Evolutionary conservation across 768 basidiomycete species (phyloP).

Genomic region (Tulasnella sp.): DNA sequence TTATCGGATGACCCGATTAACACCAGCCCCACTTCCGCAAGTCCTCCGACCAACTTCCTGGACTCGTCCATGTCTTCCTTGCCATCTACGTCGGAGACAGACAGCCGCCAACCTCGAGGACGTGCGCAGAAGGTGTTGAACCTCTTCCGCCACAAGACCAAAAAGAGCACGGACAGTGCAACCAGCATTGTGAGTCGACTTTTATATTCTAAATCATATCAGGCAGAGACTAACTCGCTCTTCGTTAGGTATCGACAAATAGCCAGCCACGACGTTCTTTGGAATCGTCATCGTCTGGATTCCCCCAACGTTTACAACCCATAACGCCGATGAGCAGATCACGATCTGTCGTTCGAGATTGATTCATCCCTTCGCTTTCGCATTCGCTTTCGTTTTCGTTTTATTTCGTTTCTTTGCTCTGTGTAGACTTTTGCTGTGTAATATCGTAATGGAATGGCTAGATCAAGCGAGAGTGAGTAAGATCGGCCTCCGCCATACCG

Average conservation of each 20-base stretch:
- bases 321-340: background rate
- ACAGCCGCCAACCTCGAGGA: background rate
- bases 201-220: background rate
- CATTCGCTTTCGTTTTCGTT: background rate
- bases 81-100: background rate
- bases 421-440: no score
- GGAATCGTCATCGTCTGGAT: background rate
- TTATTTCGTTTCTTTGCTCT: background rate
- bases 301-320: background rate
- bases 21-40: slow-evolving; percentile 3
- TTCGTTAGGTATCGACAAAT: background rate
- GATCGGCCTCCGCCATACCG: background rate
- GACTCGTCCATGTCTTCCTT: background rate
- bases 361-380: background rate
- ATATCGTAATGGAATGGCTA: no score
- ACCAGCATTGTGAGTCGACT: background rate
- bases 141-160: slow-evolving; percentile 6
- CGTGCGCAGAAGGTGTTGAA: background rate
- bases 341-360: slow-evolving; percentile 8
- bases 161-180: slow-evolving; percentile 16
- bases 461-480: background rate
- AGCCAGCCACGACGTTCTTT: background rate
- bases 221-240: background rate
- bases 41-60: background rate
- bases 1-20: background rate